A percentile compares a stretch with the other conserved stretches of the same genome.
phyloP scores from a whole-genome alignment of 2,329 filamentous ascomycete species.

The Phyllosticta citribraziliensis region DNA sequence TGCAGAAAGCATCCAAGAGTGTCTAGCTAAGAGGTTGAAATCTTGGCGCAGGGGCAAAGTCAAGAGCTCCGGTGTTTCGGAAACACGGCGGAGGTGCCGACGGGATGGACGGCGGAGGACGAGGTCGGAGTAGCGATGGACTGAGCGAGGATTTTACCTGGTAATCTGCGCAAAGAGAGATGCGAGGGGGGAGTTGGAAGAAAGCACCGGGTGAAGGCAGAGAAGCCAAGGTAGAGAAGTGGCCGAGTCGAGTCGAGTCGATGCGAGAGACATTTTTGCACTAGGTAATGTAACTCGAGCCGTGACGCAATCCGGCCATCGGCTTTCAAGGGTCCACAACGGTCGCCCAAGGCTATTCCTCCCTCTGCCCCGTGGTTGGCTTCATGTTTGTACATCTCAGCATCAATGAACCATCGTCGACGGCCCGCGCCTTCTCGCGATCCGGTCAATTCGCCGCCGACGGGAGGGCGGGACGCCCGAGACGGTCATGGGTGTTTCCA shows the following conservation, averaged over 20 bases:
- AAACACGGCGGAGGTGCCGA: background rate
- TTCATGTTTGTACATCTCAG: background rate
- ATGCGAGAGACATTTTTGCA: conserved; percentile 1
- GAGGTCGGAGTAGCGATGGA: background rate
- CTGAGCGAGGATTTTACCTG: background rate
- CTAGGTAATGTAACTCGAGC: no score
- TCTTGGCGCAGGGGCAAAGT: background rate
- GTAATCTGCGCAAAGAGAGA: background rate
- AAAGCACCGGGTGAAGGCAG: no score
- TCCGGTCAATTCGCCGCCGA: background rate
- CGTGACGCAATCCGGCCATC: conserved; percentile 6
- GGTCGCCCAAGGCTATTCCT: background rate
- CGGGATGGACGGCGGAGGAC: background rate
- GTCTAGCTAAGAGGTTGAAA: background rate
- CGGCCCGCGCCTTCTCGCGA: background rate
- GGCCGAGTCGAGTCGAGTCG: background rate
- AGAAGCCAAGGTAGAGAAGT: background rate
- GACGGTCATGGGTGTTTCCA: background rate
- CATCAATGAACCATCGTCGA: background rate
- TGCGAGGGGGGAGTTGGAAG: background rate
- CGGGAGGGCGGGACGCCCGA: background rate
- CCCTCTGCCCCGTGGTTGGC: no score
- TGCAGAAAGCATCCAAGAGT: background rate
- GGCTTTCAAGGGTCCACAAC: conserved; percentile 7
- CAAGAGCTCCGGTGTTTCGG: background rate